Base-by-base conservation (phyloP, 768 basidiomycete genomes). In the Amanita pseudoporphyria region DNA sequence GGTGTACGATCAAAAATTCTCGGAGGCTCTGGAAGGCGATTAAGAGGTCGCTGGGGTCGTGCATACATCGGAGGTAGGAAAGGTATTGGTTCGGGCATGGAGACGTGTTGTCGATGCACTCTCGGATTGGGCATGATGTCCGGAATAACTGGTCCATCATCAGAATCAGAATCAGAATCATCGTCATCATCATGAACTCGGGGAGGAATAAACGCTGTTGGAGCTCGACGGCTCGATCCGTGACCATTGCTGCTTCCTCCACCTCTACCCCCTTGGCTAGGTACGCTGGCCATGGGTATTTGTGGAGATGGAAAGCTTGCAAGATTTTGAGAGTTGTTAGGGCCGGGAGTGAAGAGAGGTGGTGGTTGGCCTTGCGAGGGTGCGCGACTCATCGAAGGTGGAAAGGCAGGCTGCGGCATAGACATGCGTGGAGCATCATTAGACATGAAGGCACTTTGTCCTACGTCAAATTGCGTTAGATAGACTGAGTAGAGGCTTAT, bases 11-110 rank as follows among this genome's bases (percentile, higher is more conserved):
- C 70, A 61, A 81, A 83, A 57, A 86, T 78, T 26, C 64, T 64
- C 0, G 86, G 86, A 0, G 78, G 83, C 2, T 60, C 52, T 0
- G 86, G 86, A 7, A 87, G 76, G 4, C 83, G 84, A 58, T 88
- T 84, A 1, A 52, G 46, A 19, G 57, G 54, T 9, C 41, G 39
- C 14, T 60, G 60, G 16, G 64, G 58, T 5, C 64, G 67, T 12
- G 66, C 65, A 52, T 57, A 67, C 0, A 58, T 64, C 14, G 55
- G 50, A 3, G 59, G 53, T 44, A 51, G 55, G 40, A 64, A 60
- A 36, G 58, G 60, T 41, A 67, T 55, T 2, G 69, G 67, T n/a
- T 62, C 58, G 16, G 69, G 51, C 36, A 68, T 60, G 19, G 57
- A 57, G 10, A 59, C 56, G 28, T 65, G 54, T 41, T 60, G 26